A percentile compares a stretch with the other conserved stretches of the same genome.
These are phyloP conservation scores for Parastagonospora avenae DNA, from an alignment of 2,329 filamentous ascomycete species.

Conservation along the genomic window DNA sequence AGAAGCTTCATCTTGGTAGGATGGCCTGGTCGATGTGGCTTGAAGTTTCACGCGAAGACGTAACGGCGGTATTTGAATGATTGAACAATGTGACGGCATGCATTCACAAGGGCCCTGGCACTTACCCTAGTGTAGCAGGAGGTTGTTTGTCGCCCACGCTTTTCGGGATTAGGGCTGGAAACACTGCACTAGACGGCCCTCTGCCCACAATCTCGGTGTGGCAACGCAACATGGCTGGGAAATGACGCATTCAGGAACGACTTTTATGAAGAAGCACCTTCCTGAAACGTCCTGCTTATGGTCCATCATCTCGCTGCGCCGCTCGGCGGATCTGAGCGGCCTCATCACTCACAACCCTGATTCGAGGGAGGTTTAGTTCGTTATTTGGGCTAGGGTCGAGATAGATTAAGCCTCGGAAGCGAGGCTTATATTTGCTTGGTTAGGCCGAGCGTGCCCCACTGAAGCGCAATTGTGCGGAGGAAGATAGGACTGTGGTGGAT, in stretches of 20 bases:
- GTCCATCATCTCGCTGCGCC: conserved; percentile 2
- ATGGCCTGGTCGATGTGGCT: conserved; percentile 8
- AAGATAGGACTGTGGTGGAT: neutral
- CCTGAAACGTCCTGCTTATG: conserved; percentile 11
- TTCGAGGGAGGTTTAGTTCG: conserved; percentile 8
- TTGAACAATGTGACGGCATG: conserved; percentile 15
- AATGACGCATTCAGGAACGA: conserved; percentile 12
- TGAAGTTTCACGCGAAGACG: neutral
- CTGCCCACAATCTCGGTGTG: conserved; percentile 6
- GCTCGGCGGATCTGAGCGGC: neutral
- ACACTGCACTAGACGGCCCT: conserved; percentile 1
- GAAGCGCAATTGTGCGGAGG: neutral
- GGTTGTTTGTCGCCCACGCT: neutral
- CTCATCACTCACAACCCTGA: conserved; percentile 4
- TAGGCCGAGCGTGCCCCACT: neutral
- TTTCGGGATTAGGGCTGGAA: conserved; percentile 2
- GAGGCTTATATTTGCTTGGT: conserved; percentile 26
- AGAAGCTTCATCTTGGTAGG: conserved; percentile 39
- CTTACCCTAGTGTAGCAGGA: conserved; percentile 28
- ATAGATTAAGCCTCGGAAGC: conserved; percentile 16
- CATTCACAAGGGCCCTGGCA: conserved; percentile 7
- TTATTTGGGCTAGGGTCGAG: neutral
- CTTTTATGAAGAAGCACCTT: conserved; percentile 13
- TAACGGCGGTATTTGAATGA: conserved; percentile 23
- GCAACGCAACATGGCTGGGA: conserved; percentile 5